Conservation (phyloP, 1,284 basidiomycete genomes). For the Cerrena zonata region DNA sequence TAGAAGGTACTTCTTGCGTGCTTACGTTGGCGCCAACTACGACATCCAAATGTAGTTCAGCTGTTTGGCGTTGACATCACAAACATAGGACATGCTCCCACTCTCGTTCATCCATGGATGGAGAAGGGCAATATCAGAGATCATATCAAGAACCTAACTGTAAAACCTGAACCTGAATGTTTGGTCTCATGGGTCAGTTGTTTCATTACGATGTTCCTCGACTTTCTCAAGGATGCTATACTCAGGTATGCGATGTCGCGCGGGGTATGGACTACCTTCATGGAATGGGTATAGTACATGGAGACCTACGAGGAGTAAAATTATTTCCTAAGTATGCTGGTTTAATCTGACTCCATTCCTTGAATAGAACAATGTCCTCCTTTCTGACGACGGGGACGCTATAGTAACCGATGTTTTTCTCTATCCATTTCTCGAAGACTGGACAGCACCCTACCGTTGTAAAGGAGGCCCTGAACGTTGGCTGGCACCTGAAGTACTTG, state of each 20-base stretch:
- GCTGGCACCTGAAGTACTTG: conserved; percentile 3
- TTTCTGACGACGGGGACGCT: background rate
- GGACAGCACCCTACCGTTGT: background rate
- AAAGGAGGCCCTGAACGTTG: background rate
- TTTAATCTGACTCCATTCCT: background rate
- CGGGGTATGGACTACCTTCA: conserved; percentile 3
- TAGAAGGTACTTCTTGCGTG: background rate
- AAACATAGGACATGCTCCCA: background rate
- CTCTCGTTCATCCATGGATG: conserved; percentile 6
- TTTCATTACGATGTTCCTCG: background rate
- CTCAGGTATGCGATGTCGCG: conserved; percentile 1
- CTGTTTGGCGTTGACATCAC: background rate
- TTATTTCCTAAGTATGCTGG: background rate
- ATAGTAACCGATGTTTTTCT: conserved; percentile 5
- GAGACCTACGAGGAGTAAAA: conserved; percentile 6
- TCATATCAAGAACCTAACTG: background rate
- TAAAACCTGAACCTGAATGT: background rate
- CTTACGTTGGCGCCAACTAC: background rate
- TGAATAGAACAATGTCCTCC: conserved; percentile 2
- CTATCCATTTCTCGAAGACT: background rate
- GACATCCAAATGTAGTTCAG: conserved; percentile 2
- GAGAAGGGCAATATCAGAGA: conserved; percentile 4
- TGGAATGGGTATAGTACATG: conserved; percentile 1
- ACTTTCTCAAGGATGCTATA: background rate
- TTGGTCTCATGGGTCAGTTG: conserved; percentile 3